Conservation (phyloP, 352 stramenopile species). For the Pythium aristosporum region DNA sequence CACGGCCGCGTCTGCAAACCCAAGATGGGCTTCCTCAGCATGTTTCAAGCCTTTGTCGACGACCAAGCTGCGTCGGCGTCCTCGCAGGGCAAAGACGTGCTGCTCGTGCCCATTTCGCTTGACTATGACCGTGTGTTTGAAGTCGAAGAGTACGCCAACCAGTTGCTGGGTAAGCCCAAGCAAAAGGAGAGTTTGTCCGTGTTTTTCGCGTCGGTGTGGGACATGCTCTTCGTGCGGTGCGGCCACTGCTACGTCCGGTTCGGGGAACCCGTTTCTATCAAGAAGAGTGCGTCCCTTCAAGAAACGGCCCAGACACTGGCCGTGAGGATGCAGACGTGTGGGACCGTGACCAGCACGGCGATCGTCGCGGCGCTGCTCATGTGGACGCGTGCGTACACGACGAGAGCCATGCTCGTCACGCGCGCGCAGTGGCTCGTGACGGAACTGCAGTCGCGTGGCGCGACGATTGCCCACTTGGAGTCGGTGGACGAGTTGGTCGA, state of each 20-base stretch:
- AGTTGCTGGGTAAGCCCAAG: conserved; percentile 86
- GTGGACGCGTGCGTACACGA: conserved; percentile 69
- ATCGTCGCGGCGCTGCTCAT: conserved; percentile 76
- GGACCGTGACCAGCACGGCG: conserved; percentile 73
- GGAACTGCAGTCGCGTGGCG: conserved; percentile 43
- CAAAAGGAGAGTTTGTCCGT: conserved; percentile 73
- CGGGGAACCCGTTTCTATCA: conserved; percentile 61
- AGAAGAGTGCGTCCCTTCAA: conserved; percentile 44
- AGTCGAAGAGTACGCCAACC: conserved; percentile 83
- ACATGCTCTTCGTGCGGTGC: conserved; percentile 70
- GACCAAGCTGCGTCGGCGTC: neutral
- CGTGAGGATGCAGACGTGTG: conserved; percentile 69
- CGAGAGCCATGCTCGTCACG: conserved; percentile 52
- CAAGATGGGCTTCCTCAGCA: conserved; percentile 67
- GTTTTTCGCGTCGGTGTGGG: conserved; percentile 72
- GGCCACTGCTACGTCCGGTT: conserved; percentile 88
- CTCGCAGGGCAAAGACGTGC: conserved; percentile 30
- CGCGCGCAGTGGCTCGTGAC: conserved; percentile 57
- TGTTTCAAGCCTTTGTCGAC: conserved; percentile 68
- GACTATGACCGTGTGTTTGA: conserved; percentile 91
- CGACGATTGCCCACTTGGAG: conserved; percentile 62
- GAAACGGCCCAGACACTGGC: conserved; percentile 51
- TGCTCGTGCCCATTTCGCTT: conserved; percentile 85
- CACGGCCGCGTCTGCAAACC: conserved; percentile 77
- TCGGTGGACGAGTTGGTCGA: conserved; percentile 42